A percentile compares a stretch with the other conserved stretches of the same genome.
These are phyloP conservation scores for Podila minutissima DNA, from an alignment of 192 early-diverging fungal genomes.

Conservation along the genomic window DNA sequence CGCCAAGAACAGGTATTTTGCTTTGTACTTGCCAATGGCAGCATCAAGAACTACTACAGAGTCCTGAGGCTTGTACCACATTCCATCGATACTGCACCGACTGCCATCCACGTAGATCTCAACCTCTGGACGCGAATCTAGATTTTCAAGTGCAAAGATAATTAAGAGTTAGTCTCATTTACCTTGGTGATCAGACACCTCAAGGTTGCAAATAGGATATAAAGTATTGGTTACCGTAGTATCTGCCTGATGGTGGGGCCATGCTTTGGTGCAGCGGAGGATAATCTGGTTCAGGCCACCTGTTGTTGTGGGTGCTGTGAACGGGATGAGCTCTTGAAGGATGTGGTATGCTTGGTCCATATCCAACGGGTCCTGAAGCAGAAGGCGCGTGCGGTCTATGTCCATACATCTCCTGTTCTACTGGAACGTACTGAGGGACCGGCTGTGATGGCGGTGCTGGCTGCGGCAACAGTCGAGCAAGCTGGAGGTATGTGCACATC, in stretches of 20 bases:
- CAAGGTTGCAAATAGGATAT: no score
- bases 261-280: constrained; percentile 5
- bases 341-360: constrained; percentile 5
- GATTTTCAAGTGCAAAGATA: background rate
- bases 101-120: constrained; percentile 43
- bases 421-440: background rate
- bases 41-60: constrained; percentile 45
- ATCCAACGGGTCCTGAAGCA: background rate
- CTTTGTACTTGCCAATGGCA: constrained; percentile 39
- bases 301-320: background rate
- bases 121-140: constrained; percentile 24
- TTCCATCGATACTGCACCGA: constrained; percentile 42
- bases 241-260: constrained; percentile 19
- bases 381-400: background rate
- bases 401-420: background rate
- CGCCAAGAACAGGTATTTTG: constrained; percentile 30
- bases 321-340: background rate
- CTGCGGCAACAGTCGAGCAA: constrained; percentile 16
- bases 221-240: constrained; percentile 11
- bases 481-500: background rate
- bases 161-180: no score
- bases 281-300: constrained; percentile 28
- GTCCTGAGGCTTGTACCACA: constrained; percentile 47
- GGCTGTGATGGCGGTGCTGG: background rate
- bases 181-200: no score